Evolutionary conservation across 208 protist species (phyloP), one percentile per base, ranked within the genome.

Genomic region (Crithidia bombi): DNA sequence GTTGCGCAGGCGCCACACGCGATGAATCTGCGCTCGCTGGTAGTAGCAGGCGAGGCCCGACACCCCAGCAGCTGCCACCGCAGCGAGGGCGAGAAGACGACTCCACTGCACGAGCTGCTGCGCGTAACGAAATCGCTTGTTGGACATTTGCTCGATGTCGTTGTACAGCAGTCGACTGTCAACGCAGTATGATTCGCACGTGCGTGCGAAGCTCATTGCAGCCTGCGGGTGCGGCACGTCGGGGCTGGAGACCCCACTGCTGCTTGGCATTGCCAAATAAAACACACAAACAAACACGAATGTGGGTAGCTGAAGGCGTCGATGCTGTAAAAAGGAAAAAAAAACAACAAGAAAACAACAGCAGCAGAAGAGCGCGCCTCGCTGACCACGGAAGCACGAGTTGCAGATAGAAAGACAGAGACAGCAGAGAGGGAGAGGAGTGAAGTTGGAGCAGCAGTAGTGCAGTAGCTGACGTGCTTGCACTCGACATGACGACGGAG

Each of bases 1-100:
- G 58, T 84, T 10, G 32, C 85, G 80, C 23, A 90, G 30, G 5
- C 85, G 78, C 85, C 85, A 90, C 10, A 87, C 85, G 5, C 79
- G 75, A 33, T 90, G 62, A 14, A 90, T 69, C 69, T 83, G 47
- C 19, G 81, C 73, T 14, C 78, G 46, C 2, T 80, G 75, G 73
- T 81, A 86, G 56, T 81, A 90, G 9, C 65, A 21, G 2, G 79
- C 44, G 1, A 76, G 21, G 10, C 68, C 76, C 2, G 59, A 50
- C 3, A 57, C 69, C n/a, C 35, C 63, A 12, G 51, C 66, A 4
- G 81, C 73, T 9, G 59, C n/a, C 1, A 79, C 10, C 11, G 63
- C 28, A 2, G 72, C 17, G 26, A 33, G 35, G n/a, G 56, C 49
- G 14, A 79, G 38, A 15, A 63, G 35, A 0, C 76, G 78, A 19